phyloP scores from a whole-genome alignment of 176 grass and related monocot species.

The Secale cereale region DNA sequence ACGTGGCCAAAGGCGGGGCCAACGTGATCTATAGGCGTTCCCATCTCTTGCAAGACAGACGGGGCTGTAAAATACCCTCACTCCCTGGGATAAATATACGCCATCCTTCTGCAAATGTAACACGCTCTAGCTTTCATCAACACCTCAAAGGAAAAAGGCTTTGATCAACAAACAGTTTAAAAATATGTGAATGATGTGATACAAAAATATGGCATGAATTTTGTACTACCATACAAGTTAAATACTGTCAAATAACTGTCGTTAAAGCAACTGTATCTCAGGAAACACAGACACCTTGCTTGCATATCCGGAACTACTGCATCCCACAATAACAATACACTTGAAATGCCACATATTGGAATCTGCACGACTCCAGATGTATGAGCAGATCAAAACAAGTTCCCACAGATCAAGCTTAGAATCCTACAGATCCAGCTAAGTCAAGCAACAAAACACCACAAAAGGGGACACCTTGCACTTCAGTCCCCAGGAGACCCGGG shows the following conservation, averaged over 20 bases:
- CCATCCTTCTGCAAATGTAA: no score
- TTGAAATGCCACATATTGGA: neutral
- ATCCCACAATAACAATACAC: neutral
- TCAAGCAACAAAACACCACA: conserved; percentile 14
- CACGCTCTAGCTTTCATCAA: no score
- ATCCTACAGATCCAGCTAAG: conserved; percentile 11
- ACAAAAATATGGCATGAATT: neutral
- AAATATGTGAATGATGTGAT: neutral
- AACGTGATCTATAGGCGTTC: no score
- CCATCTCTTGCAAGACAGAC: no score
- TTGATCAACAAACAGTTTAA: neutral
- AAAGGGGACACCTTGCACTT: neutral
- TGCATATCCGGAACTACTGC: neutral
- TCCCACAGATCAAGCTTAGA: neutral
- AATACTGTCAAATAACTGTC: neutral
- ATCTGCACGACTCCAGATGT: neutral
- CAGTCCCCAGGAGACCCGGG: neutral
- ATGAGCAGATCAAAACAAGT: neutral
- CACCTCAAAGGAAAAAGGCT: no score
- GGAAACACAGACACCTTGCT: neutral
- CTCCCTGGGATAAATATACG: no score
- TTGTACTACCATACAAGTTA: neutral
- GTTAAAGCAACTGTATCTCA: neutral
- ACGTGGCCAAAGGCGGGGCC: no score
- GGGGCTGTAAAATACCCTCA: neutral